Base-by-base conservation (phyloP, 805 yeast species). In the Yueomyces sinensis region DNA sequence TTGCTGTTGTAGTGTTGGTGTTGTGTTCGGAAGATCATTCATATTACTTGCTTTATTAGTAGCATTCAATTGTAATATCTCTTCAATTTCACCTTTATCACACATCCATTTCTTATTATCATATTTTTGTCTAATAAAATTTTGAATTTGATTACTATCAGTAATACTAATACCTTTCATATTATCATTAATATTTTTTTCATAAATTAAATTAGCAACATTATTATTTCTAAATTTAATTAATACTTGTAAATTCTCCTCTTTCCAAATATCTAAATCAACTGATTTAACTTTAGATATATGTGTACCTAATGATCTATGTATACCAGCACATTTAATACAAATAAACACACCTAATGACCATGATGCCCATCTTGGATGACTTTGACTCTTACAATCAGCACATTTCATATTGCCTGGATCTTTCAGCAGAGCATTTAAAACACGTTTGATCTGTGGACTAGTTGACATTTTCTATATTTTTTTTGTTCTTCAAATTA, bases 321-420 rank as follows among this genome's bases (percentile, higher is more conserved):
- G 98, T 40, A 89, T 79, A 1, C 98, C 98, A 1, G 95, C 86
- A 58, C 98, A 89, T 48, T 89, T 69, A 43, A 89, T 89, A 58
- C 98, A 89, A 30, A 89, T 70, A 49, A 89, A 84, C 37, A 91
- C 74, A 16, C 98, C 98, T 34, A 89, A 58, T 45, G 79, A 86
- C 95, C 96, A 89, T 17, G 93, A 78, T n/a, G 97, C 95, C 98
- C 98, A 89, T 35, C 98, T 68, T 14, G 98, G 98, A 58, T 89
- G 93, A 23, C 79, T 69, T 13, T 89, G 70, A 0, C 76, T 69
- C 56, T 89, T 89, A 61, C 98, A 89, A 58, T 89, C 98, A 3
- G 87, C 94, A 56, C 98, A 89, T 31, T 62, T 55, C 49, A 72
- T 73, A 63, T 91, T 91, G 27, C 73, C 74, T 1, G 76, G 75